phyloP scores from a whole-genome alignment of 805 yeast species.

The Schizosaccharomyces japonicus region DNA sequence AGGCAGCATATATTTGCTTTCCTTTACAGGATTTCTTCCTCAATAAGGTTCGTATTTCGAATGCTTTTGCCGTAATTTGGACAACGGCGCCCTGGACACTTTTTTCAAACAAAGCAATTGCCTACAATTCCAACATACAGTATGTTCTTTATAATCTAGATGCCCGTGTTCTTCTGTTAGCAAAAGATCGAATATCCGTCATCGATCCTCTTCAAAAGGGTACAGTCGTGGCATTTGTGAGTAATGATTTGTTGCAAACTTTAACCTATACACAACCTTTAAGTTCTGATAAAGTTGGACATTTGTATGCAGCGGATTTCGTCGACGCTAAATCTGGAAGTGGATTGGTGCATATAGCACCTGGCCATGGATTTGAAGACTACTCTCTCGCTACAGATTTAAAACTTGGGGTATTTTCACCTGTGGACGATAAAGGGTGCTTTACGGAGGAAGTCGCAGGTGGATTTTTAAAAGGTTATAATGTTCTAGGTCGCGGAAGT shows the following conservation, averaged over 20 bases:
- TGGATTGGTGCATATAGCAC: slow-evolving; percentile 90
- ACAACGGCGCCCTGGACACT: slow-evolving; percentile 98
- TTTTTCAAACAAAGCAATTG: slow-evolving; percentile 64
- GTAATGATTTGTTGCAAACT: slow-evolving; percentile 20
- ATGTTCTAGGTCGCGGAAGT: slow-evolving; percentile 41
- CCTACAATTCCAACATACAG: slow-evolving; percentile 32
- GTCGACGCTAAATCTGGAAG: slow-evolving; percentile 71
- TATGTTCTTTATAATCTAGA: slow-evolving; percentile 16
- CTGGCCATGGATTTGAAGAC: slow-evolving; percentile 94
- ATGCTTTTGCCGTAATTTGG: slow-evolving; percentile 35
- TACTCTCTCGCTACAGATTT: slow-evolving; percentile 41
- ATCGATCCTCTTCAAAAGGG: slow-evolving; percentile 9
- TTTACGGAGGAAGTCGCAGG: slow-evolving; percentile 31
- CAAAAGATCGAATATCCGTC: slow-evolving; percentile 23
- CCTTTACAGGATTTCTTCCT: slow-evolving; percentile 21
- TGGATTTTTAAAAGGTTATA: slow-evolving; percentile 28
- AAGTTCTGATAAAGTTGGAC: slow-evolving; percentile 26
- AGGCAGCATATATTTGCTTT: slow-evolving; percentile 44
- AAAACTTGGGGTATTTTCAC: slow-evolving; percentile 39
- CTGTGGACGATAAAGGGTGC: slow-evolving; percentile 55
- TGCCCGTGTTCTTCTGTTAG: slow-evolving; percentile 26
- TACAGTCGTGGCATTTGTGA: slow-evolving; percentile 17
- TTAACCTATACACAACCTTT: slow-evolving; percentile 34
- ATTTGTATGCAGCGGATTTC: slow-evolving; percentile 41
- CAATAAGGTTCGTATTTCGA: slow-evolving; percentile 8